Conservation (phyloP, 2,329 filamentous ascomycete species). For the Amylocarpus encephaloides region DNA sequence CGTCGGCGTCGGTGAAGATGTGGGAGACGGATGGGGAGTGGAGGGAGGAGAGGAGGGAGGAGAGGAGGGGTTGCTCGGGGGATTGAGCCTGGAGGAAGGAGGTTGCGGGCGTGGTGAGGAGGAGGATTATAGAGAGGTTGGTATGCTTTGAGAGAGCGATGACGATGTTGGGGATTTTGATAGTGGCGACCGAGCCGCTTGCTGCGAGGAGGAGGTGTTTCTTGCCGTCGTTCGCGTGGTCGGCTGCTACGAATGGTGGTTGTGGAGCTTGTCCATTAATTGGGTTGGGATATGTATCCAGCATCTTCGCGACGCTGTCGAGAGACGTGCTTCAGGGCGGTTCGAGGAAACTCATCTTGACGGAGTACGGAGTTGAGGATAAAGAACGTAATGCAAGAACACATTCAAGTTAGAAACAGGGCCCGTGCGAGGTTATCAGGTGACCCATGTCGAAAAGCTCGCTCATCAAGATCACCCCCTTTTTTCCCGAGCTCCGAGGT, state of each 20-base stretch:
- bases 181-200: conserved; percentile 76
- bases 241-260: conserved; percentile 23
- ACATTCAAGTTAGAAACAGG: no score
- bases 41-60: conserved; percentile 47
- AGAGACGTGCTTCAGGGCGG: conserved; percentile 3
- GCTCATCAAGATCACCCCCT: not conserved
- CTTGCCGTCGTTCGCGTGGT: conserved; percentile 42
- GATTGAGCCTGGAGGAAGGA: conserved; percentile 74
- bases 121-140: conserved; percentile 70
- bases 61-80: conserved; percentile 66
- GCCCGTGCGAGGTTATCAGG: no score
- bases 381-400: not conserved
- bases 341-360: not conserved
- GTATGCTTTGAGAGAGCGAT: conserved; percentile 45
- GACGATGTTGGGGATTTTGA: conserved; percentile 69
- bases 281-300: not conserved
- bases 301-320: not conserved
- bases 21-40: conserved; percentile 67
- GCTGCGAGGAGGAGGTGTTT: conserved; percentile 59
- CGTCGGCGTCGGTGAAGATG: conserved; percentile 77
- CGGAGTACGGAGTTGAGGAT: not conserved
- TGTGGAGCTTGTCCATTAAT: not conserved
- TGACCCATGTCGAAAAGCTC: no score
- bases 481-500: conserved; percentile 3
- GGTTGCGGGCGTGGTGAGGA: conserved; percentile 68